Evolutionary conservation across 257 asterid genomes (phyloP).

Genomic region (Dorcoceras hygrometricum): DNA sequence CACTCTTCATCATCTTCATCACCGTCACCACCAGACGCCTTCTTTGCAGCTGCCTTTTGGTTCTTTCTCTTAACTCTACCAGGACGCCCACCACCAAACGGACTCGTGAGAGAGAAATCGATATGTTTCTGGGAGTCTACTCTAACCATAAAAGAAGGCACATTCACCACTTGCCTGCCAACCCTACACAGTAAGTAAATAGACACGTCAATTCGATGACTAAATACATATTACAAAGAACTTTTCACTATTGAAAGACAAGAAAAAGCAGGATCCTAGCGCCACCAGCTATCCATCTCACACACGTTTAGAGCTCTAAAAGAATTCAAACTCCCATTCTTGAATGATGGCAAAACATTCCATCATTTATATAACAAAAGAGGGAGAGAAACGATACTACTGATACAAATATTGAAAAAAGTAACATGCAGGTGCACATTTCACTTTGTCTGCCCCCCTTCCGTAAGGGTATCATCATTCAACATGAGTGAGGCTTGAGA

Average conservation of each 20-base stretch:
- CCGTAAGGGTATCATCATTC: not conserved
- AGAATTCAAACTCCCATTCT: not conserved
- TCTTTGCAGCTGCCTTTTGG: conserved; percentile 54
- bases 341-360: not conserved
- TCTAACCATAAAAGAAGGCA: conserved; percentile 50
- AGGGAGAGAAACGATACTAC: not conserved
- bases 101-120: conserved; percentile 53
- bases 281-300: too few species aligned
- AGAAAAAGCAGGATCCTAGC: not conserved
- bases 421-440: not conserved
- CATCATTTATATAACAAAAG: not conserved
- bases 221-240: not conserved
- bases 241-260: not conserved
- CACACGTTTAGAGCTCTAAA: not conserved
- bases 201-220: not conserved
- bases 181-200: conserved; percentile 34
- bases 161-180: conserved; percentile 57
- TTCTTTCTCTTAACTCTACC: conserved; percentile 63
- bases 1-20: conserved; percentile 53
- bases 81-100: conserved; percentile 58
- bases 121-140: conserved; percentile 55
- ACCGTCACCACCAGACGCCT: conserved; percentile 51
- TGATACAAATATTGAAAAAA: too few species aligned
- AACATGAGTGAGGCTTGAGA: not conserved
- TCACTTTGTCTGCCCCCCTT: not conserved